A percentile compares a stretch with the other conserved stretches of the same genome.
These are phyloP conservation scores for Inonotus hispidus DNA, from an alignment of 1,284 basidiomycete genomes.

Conservation along the genomic window DNA sequence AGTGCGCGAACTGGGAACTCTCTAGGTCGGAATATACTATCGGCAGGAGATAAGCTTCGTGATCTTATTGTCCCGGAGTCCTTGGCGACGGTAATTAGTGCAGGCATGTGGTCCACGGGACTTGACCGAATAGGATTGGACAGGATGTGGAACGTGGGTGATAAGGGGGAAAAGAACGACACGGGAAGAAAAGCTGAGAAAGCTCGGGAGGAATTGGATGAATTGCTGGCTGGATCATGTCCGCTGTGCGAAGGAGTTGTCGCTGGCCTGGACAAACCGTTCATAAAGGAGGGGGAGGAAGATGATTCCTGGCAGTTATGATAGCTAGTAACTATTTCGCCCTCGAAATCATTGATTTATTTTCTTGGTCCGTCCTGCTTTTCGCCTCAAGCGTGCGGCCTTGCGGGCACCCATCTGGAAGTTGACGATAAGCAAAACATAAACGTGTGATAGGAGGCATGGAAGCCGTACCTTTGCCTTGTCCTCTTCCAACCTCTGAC, in stretches of 20 bases:
- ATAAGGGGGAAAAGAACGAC: slow-evolving; percentile 41
- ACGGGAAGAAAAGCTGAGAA: slow-evolving; percentile 59
- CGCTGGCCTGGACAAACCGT: slow-evolving; percentile 79
- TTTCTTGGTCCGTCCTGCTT: slow-evolving; percentile 70
- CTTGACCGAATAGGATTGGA: slow-evolving; percentile 35
- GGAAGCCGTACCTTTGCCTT: slow-evolving; percentile 54
- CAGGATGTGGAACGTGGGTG: slow-evolving; percentile 37
- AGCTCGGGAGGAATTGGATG: slow-evolving; percentile 78
- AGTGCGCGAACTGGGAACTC: slow-evolving; percentile 51
- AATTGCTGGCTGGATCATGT: slow-evolving; percentile 81
- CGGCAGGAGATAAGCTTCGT: slow-evolving; percentile 82
- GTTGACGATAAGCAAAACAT: slow-evolving; percentile 14
- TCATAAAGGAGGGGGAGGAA: slow-evolving; percentile 75
- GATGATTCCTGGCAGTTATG: slow-evolving; percentile 80
- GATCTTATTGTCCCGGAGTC: slow-evolving; percentile 92
- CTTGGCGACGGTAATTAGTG: slow-evolving; percentile 66
- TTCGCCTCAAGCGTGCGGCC: slow-evolving; percentile 63
- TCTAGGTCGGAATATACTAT: slow-evolving; percentile 76
- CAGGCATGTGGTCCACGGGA: slow-evolving; percentile 57
- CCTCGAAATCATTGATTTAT: slow-evolving; percentile 51
- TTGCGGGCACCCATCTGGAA: slow-evolving; percentile 72
- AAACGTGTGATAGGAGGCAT: not conserved
- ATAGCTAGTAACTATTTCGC: not conserved
- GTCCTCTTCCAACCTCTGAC: slow-evolving; percentile 61
- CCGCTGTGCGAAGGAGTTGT: slow-evolving; percentile 89